Evolutionary conservation across 805 yeast genomes (phyloP).

Genomic region (Dipodascus albidus): DNA sequence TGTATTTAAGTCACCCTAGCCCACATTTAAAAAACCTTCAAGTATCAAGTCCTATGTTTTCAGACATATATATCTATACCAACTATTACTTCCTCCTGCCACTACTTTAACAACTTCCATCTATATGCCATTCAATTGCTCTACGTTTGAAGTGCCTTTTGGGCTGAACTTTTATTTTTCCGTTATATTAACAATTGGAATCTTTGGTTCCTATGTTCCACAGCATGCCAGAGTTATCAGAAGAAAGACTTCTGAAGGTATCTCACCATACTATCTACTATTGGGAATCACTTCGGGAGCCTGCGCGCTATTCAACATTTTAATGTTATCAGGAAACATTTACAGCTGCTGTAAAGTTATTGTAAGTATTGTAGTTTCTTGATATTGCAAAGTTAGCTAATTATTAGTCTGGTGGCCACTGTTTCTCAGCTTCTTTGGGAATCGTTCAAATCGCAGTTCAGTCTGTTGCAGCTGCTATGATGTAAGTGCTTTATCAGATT

Average conservation of each 20-base stretch:
- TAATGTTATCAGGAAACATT: constrained; percentile 49
- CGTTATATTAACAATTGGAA: constrained; percentile 48
- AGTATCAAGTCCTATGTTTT: background rate
- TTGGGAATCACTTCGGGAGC: constrained; percentile 63
- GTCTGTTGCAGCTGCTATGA: constrained; percentile 44
- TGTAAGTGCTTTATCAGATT: constrained; percentile 17
- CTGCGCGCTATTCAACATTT: constrained; percentile 54
- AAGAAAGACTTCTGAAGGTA: constrained; percentile 62
- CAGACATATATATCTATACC: no score
- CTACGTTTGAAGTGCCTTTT: background rate
- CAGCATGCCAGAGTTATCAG: constrained; percentile 52
- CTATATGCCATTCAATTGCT: background rate
- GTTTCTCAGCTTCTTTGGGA: constrained; percentile 55
- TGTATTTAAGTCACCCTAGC: no score
- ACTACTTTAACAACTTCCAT: background rate
- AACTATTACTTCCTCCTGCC: background rate
- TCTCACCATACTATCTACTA: constrained; percentile 59
- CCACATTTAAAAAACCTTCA: no score
- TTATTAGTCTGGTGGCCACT: constrained; percentile 38
- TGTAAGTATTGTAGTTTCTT: constrained; percentile 15
- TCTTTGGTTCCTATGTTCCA: constrained; percentile 60
- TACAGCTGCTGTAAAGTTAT: constrained; percentile 44
- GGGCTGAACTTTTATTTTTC: constrained; percentile 36
- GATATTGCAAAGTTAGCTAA: background rate
- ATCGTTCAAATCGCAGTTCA: constrained; percentile 57